Evolutionary conservation across 495 filamentous ascomycete genomes (phyloP).

Genomic region (Xylaria telfairii): DNA sequence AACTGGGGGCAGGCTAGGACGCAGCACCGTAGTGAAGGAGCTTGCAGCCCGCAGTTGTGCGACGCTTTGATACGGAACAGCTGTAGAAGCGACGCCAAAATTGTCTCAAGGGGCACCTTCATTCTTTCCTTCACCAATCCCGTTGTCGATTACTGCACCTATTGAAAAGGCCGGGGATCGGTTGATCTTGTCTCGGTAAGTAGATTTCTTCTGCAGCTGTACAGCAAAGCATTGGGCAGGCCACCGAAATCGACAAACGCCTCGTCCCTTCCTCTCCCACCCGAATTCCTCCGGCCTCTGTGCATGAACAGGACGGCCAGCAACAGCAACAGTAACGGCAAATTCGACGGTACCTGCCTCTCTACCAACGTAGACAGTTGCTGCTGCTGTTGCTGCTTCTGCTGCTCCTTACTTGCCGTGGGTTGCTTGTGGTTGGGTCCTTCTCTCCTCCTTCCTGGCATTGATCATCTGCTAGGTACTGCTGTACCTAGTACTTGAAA

Average conservation of each 20-base stretch:
- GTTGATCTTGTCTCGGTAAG: neutral
- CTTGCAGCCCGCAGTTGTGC: neutral
- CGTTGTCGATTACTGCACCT: neutral
- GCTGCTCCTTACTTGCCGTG: neutral
- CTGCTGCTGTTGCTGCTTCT: neutral
- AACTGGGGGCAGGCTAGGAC: neutral
- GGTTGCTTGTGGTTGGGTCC: neutral
- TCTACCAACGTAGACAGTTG: neutral
- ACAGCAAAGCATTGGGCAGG: neutral
- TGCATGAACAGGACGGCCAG: neutral
- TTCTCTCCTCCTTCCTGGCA: neutral
- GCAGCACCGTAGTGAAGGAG: neutral
- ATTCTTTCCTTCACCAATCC: constrained; percentile 1
- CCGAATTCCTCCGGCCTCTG: neutral
- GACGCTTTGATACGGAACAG: neutral
- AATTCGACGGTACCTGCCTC: neutral
- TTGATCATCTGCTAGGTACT: neutral
- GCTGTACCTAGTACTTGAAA: neutral
- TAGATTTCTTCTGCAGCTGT: neutral
- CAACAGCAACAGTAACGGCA: constrained; percentile 7
- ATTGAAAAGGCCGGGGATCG: neutral
- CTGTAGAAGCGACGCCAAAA: neutral
- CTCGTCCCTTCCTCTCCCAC: neutral
- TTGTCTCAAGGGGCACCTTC: constrained; percentile 6
- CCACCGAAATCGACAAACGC: neutral